Percentiles rank a stretch among this genome's conserved stretches.
These are phyloP conservation scores for Arxiozyma telluris DNA, from an alignment of 1,139 yeast species.

Conservation along the genomic window DNA sequence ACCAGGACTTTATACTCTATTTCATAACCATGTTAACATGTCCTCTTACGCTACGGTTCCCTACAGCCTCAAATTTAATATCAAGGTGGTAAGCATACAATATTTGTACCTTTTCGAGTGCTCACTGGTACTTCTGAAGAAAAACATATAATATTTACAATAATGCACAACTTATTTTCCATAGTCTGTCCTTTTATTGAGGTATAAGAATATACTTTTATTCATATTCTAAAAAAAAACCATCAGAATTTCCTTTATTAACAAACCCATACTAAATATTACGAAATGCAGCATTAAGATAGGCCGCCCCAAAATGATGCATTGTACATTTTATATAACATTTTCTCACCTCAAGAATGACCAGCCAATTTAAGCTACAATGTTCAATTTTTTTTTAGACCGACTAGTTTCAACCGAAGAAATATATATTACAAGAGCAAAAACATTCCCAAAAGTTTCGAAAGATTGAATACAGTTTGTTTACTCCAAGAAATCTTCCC, in stretches of 20 bases:
- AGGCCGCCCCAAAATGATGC: background rate
- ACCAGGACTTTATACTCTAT: too few species aligned
- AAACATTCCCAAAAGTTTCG: background rate
- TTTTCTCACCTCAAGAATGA: background rate
- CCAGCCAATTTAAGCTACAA: background rate
- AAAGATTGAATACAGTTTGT: too few species aligned
- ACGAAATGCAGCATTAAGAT: background rate
- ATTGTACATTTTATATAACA: background rate
- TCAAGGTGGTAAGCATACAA: background rate
- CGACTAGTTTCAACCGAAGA: background rate
- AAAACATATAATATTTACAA: too few species aligned
- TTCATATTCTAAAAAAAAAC: background rate
- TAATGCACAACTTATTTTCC: background rate
- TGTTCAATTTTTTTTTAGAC: background rate
- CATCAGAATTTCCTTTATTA: background rate
- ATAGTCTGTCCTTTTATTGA: background rate
- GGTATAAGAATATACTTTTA: background rate
- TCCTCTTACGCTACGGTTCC: background rate
- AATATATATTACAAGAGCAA: background rate
- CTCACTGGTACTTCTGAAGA: background rate
- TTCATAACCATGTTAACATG: too few species aligned
- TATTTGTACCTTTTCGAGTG: background rate
- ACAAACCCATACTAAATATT: background rate
- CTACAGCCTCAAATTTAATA: background rate
- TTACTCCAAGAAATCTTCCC: background rate